phyloP scores from a whole-genome alignment of 768 basidiomycete genomes.

The Boletus eberwhitei region DNA sequence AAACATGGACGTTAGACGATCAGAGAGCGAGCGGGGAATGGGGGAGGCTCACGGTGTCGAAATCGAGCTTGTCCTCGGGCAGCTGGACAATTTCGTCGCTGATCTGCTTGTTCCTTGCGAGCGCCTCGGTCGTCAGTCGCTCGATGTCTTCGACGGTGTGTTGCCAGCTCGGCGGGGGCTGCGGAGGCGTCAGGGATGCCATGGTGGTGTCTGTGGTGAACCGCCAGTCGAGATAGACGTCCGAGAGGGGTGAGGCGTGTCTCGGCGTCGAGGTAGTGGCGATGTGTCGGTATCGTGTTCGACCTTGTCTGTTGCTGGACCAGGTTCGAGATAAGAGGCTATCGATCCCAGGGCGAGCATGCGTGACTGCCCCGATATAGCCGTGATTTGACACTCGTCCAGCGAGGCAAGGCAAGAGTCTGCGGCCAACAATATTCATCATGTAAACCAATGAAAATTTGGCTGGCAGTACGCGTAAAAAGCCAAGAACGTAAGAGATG shows the following conservation, averaged over 20 bases:
- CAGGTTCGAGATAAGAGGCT: background rate
- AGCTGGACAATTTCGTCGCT: constrained; percentile 64
- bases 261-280: constrained; percentile 5
- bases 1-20: background rate
- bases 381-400: background rate
- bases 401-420: background rate
- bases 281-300: constrained; percentile 5
- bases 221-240: background rate
- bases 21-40: background rate
- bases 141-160: constrained; percentile 64
- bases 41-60: constrained; percentile 53
- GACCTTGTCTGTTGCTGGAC: background rate
- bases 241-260: background rate
- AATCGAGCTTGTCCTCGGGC: constrained; percentile 55
- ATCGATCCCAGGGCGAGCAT: background rate
- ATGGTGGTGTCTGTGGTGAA: constrained; percentile 22
- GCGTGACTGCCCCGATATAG: constrained; percentile 16
- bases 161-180: constrained; percentile 63
- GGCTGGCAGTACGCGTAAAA: background rate
- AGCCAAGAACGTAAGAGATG: constrained; percentile 1
- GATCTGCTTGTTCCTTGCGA: constrained; percentile 52
- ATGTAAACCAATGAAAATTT: background rate
- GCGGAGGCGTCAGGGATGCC: constrained; percentile 60
- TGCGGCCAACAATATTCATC: constrained; percentile 6
- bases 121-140: constrained; percentile 54